phyloP scores from a whole-genome alignment of 441 rosid species.

The Aleurites moluccanus region DNA sequence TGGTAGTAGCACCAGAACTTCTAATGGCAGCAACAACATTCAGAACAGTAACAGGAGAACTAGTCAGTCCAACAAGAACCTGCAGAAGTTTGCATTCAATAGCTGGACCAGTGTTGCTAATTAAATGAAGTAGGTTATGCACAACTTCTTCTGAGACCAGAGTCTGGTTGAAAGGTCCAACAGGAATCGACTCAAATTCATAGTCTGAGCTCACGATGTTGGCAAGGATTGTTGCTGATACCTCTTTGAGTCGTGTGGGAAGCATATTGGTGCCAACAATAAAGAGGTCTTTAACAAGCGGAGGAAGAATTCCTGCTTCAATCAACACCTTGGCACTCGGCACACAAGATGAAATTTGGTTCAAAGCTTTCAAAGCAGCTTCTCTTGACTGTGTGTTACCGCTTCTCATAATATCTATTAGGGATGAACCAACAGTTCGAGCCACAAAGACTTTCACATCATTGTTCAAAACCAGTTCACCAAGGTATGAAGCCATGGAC shows the following conservation, averaged over 20 bases:
- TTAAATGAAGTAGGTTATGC: constrained; percentile 75
- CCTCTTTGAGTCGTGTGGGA: constrained; percentile 85
- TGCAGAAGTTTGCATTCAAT: constrained; percentile 95
- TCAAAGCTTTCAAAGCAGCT: constrained; percentile 84
- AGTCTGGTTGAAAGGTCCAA: constrained; percentile 70
- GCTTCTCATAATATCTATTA: constrained; percentile 74
- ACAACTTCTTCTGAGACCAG: constrained; percentile 82
- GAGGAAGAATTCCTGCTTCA: constrained; percentile 81
- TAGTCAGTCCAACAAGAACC: constrained; percentile 92
- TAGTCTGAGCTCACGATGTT: constrained; percentile 77
- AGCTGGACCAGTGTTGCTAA: constrained; percentile 96
- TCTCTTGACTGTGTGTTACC: constrained; percentile 67
- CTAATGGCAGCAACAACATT: constrained; percentile 80
- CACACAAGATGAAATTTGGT: constrained; percentile 80
- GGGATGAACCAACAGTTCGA: constrained; percentile 75
- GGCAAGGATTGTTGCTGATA: constrained; percentile 92
- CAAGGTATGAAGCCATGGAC: constrained; percentile 86
- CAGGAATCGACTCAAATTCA: constrained; percentile 60
- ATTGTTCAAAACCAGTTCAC: constrained; percentile 75
- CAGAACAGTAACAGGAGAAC: constrained; percentile 53
- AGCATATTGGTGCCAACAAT: constrained; percentile 67
- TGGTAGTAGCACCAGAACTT: constrained; percentile 84
- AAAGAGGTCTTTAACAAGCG: constrained; percentile 82
- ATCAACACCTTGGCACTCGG: constrained; percentile 80
- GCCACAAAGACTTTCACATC: constrained; percentile 87